Percentiles rank a stretch among this genome's conserved stretches.
These are phyloP conservation scores for Copromyces sp. DNA, from an alignment of 495 filamentous ascomycete genomes.

Conservation along the genomic window DNA sequence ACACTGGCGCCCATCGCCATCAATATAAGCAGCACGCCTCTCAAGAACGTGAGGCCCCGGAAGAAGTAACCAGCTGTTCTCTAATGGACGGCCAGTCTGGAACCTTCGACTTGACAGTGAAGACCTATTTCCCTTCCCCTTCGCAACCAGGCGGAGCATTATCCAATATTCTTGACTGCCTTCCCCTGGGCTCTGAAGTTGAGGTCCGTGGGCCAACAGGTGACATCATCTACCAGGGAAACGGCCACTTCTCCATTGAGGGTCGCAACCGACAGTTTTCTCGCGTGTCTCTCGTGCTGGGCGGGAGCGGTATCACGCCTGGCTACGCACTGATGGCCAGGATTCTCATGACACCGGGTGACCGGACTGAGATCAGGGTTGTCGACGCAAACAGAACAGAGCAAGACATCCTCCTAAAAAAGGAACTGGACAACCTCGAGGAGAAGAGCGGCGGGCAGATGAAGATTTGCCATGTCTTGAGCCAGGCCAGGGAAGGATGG, in stretches of 20 bases:
- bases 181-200: neutral
- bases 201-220: neutral
- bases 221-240: neutral
- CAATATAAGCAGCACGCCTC: neutral
- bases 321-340: neutral
- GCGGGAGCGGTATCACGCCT: neutral
- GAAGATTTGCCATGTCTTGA: neutral
- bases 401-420: neutral
- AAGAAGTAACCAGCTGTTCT: neutral
- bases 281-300: neutral
- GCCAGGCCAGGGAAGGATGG: neutral
- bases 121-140: slow-evolving; percentile 5
- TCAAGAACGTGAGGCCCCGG: neutral
- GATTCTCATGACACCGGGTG: neutral
- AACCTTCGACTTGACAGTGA: slow-evolving; percentile 6
- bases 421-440: neutral
- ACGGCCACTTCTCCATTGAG: neutral
- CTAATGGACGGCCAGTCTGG: neutral
- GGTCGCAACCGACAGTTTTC: neutral
- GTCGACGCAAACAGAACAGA: neutral
- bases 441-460: neutral
- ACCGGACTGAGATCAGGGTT: neutral
- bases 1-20: neutral
- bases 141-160: slow-evolving; percentile 7
- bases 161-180: neutral